Percentiles rank a stretch among this genome's conserved stretches.
Conservation (phyloP, 2,329 filamentous ascomycete species). For the Arachnomyces sp. region DNA sequence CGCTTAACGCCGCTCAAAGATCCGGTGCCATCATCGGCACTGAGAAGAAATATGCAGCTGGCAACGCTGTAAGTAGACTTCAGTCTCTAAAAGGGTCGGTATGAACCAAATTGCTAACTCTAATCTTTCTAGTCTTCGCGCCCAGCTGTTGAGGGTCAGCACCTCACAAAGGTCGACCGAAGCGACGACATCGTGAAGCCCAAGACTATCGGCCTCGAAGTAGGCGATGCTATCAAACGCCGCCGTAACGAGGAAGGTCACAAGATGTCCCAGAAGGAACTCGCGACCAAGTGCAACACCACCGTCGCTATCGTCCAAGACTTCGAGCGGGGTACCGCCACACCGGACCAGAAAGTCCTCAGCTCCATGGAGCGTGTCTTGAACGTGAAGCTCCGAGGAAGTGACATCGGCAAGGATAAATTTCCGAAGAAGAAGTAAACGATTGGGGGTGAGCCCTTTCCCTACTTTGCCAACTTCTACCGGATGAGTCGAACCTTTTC, state of each 20-base stretch:
- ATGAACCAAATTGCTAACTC: conserved; percentile 7
- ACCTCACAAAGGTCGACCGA: conserved; percentile 94
- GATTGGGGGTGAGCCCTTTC: conserved; percentile 18
- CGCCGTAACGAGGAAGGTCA: conserved; percentile 73
- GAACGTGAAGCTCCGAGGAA: conserved; percentile 78
- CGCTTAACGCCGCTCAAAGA: conserved; percentile 84
- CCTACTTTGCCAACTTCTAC: no score
- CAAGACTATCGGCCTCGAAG: conserved; percentile 73
- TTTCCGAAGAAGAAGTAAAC: conserved; percentile 64
- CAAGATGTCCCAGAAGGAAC: conserved; percentile 90
- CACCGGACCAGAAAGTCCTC: conserved; percentile 78
- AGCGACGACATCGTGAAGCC: conserved; percentile 96
- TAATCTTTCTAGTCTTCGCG: conserved; percentile 31
- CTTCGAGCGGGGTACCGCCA: conserved; percentile 71
- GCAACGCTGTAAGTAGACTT: conserved; percentile 62
- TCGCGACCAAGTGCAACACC: conserved; percentile 82
- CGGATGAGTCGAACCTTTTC: no score
- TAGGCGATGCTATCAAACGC: conserved; percentile 74
- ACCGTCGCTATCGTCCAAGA: conserved; percentile 70
- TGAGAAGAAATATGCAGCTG: conserved; percentile 80
- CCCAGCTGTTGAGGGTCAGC: conserved; percentile 68
- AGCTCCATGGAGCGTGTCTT: conserved; percentile 70
- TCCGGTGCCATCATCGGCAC: conserved; percentile 67
- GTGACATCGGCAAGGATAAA: conserved; percentile 75
- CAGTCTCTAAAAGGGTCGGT: background rate